Evolutionary conservation across 164 flowering plant genomes (phyloP).

Genomic region (Dillenia suffruticosa): DNA sequence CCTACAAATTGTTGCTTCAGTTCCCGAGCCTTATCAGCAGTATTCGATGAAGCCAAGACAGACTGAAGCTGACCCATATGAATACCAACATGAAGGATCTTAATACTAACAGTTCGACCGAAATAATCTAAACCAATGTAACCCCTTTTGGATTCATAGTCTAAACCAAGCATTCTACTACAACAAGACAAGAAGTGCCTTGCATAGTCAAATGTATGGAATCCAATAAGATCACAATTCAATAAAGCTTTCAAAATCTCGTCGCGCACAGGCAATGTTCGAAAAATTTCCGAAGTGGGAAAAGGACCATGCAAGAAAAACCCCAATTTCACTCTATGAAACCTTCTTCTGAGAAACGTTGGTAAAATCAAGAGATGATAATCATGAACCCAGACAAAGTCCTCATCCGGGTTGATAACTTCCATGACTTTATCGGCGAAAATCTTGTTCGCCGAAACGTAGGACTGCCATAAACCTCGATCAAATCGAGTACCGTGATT

Average conservation of each 20-base stretch:
- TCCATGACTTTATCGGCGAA: slow-evolving; percentile 29
- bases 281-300: slow-evolving; percentile 40
- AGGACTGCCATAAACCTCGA: slow-evolving; percentile 29
- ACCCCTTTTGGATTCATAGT: slow-evolving; percentile 42
- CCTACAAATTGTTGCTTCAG: slow-evolving; percentile 25
- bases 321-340: slow-evolving; percentile 24
- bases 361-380: slow-evolving; percentile 46
- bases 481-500: slow-evolving; percentile 23
- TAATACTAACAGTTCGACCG: slow-evolving; percentile 42
- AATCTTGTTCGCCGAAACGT: slow-evolving; percentile 27
- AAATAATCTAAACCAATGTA: slow-evolving; percentile 39
- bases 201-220: slow-evolving; percentile 51
- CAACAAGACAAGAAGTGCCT: slow-evolving; percentile 45
- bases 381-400: slow-evolving; percentile 46
- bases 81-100: slow-evolving; percentile 41
- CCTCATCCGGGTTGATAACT: slow-evolving; percentile 32
- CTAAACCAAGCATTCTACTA: slow-evolving; percentile 43
- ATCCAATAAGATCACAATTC: slow-evolving; percentile 45
- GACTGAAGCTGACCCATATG: slow-evolving; percentile 41
- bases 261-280: slow-evolving; percentile 39
- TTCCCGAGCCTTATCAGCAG: slow-evolving; percentile 13
- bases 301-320: slow-evolving; percentile 43
- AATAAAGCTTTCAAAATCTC: slow-evolving; percentile 34
- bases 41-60: slow-evolving; percentile 15
- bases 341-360: slow-evolving; percentile 28